Conservation (phyloP, 208 protist species). For the Trypanosoma melophagium region DNA sequence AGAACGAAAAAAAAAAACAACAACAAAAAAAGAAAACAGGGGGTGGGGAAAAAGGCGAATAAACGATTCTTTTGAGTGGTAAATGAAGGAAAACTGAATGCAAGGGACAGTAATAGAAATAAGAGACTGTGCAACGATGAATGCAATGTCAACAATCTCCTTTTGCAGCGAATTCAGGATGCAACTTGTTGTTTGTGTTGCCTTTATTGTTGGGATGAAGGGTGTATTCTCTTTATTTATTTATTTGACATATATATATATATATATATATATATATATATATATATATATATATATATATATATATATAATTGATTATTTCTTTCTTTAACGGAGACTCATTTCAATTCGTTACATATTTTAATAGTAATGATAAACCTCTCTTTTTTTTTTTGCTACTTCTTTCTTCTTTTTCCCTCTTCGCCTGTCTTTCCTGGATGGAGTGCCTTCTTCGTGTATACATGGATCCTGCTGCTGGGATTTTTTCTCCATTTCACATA, state of each 20-base stretch:
- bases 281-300: too few species aligned
- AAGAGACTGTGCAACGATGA: neutral
- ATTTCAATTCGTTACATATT: neutral
- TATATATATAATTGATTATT: neutral
- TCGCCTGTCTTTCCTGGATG: neutral
- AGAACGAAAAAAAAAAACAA: neutral
- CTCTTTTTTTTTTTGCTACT: constrained; percentile 14
- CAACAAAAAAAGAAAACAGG: neutral
- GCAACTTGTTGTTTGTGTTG: too few species aligned
- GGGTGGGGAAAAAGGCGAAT: neutral
- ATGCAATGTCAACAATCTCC: neutral
- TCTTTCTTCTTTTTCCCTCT: constrained; percentile 12
- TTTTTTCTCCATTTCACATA: constrained; percentile 74
- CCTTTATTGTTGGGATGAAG: too few species aligned
- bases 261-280: too few species aligned
- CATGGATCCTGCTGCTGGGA: constrained; percentile 75
- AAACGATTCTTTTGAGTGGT: neutral
- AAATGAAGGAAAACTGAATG: neutral
- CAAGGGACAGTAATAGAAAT: neutral
- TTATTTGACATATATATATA: too few species aligned
- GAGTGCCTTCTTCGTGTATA: neutral
- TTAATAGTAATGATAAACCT: neutral
- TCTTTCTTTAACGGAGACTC: neutral
- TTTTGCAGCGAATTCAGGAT: neutral
- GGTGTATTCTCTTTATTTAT: too few species aligned